phyloP scores from a whole-genome alignment of 306 rosid species.

The Vicia villosa region DNA sequence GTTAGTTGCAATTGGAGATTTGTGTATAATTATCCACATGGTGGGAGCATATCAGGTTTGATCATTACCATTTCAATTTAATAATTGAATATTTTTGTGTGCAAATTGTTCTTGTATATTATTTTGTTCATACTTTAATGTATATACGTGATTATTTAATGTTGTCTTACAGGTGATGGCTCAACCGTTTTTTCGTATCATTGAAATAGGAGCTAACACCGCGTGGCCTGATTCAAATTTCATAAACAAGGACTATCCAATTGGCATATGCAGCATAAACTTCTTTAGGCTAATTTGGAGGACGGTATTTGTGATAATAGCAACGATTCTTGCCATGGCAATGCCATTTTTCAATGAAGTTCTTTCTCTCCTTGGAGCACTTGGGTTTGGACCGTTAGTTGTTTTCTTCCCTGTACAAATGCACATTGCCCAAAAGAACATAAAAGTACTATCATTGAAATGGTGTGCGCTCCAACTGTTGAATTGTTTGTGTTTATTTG shows the following conservation, averaged over 20 bases:
- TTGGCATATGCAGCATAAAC: conserved; percentile 39
- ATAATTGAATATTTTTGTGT: too few relatives aligned
- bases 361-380: conserved; percentile 63
- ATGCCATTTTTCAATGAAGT: conserved; percentile 66
- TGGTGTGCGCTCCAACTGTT: conserved; percentile 61
- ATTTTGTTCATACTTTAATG: neutral
- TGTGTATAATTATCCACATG: conserved; percentile 22
- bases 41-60: conserved; percentile 70
- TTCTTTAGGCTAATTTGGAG: conserved; percentile 66
- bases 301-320: conserved; percentile 48
- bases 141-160: neutral
- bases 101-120: neutral
- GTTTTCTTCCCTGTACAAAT: conserved; percentile 70
- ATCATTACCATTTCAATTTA: neutral
- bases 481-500: conserved; percentile 3
- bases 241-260: conserved; percentile 42
- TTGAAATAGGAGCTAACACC: conserved; percentile 54
- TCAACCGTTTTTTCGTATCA: conserved; percentile 52
- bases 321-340: conserved; percentile 48
- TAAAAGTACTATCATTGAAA: conserved; percentile 34
- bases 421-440: conserved; percentile 58
- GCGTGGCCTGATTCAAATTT: conserved; percentile 59
- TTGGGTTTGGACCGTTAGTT: conserved; percentile 62
- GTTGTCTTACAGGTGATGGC: conserved; percentile 48
- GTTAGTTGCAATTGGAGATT: conserved; percentile 61